Conservation (phyloP, 768 basidiomycete genomes). For the Trametes gibbosa region DNA sequence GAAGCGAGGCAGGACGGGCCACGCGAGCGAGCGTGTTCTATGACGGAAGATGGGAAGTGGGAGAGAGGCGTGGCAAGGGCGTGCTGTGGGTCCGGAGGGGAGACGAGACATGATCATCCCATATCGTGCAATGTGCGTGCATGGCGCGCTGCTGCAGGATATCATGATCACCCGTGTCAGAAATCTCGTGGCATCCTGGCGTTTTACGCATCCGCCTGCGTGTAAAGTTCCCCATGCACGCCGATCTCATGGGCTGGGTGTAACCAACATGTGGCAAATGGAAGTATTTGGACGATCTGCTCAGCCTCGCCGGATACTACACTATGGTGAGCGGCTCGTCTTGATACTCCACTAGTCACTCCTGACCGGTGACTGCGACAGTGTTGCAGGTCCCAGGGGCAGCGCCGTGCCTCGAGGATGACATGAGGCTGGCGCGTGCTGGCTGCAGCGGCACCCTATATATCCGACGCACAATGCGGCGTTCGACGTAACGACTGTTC, state of each 20-base stretch:
- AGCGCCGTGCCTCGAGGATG: conserved; percentile 7
- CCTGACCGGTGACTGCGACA: neutral
- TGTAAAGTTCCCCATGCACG: too few species aligned
- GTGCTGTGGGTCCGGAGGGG: conserved; percentile 9
- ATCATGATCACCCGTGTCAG: neutral
- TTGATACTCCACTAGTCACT: conserved; percentile 2
- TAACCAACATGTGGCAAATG: neutral
- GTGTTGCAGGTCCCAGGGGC: too few species aligned
- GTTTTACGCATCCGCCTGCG: neutral
- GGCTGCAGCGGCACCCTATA: neutral
- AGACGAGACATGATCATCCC: conserved; percentile 11
- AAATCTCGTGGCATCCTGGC: neutral
- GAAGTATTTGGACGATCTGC: neutral
- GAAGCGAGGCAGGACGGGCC: neutral
- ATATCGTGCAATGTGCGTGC: neutral
- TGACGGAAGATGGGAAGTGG: conserved; percentile 2
- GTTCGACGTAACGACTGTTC: too few species aligned
- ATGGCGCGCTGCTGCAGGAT: neutral
- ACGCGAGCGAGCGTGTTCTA: conserved; percentile 2
- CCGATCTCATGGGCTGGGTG: neutral
- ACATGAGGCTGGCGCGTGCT: conserved; percentile 14
- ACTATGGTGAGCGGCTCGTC: neutral
- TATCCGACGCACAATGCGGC: neutral
- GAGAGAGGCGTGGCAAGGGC: conserved; percentile 6
- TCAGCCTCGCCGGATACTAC: neutral